Evolutionary conservation across 2,329 filamentous ascomycete genomes (phyloP).

Genomic region (Botrytis squamosa): DNA sequence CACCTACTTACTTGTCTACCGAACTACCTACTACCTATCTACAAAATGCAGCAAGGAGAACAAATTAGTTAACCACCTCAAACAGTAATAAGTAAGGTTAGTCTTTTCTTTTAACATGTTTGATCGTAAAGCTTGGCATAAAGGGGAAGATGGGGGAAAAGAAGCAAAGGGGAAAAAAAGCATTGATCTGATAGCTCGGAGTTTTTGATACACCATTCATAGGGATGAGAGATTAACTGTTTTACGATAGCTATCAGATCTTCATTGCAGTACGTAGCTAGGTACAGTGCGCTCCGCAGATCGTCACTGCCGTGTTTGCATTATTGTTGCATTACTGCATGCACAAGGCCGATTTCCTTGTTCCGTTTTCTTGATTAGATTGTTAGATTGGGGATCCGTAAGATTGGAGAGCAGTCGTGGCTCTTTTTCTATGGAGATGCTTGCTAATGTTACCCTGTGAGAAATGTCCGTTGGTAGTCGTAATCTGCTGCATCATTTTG

Average conservation of each 20-base stretch:
- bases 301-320: background rate
- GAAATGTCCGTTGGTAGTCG: background rate
- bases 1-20: background rate
- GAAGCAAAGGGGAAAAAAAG: background rate
- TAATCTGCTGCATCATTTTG: background rate
- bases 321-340: background rate
- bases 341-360: background rate
- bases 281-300: background rate
- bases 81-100: background rate
- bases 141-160: background rate
- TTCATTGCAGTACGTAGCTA: background rate
- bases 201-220: constrained; percentile 4
- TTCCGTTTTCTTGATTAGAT: background rate
- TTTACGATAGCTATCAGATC: constrained; percentile 3
- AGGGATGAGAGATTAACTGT: background rate
- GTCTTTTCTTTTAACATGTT: background rate
- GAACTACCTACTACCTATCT: background rate
- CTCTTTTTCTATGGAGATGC: background rate
- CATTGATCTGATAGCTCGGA: background rate
- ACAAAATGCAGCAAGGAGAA: background rate
- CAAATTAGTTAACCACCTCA: background rate
- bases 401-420: background rate
- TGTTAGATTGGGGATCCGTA: background rate
- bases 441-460: background rate
- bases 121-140: constrained; percentile 1